phyloP scores from a whole-genome alignment of 1,139 yeast species.

The Sugiyamaella pinicola region DNA sequence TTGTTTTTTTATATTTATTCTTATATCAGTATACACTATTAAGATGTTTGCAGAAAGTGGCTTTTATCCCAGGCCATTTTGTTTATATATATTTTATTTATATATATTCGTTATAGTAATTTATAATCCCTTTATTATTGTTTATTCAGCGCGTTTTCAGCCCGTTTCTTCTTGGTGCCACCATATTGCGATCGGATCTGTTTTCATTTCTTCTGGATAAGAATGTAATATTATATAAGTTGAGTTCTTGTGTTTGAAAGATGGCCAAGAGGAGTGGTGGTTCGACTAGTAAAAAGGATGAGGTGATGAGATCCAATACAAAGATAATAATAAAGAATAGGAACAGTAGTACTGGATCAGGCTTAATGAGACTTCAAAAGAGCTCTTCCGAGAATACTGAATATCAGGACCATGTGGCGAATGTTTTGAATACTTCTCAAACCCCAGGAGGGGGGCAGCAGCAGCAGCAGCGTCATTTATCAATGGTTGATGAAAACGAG shows the following conservation, averaged over 20 bases:
- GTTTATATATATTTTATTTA: too few relatives aligned
- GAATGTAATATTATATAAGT: background rate
- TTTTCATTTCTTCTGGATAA: too few relatives aligned
- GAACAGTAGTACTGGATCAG: background rate
- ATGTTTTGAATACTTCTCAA: background rate
- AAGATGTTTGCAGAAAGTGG: too few relatives aligned
- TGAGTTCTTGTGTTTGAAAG: too few relatives aligned
- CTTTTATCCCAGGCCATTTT: too few relatives aligned
- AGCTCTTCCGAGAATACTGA: background rate
- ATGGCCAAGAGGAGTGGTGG: conserved; percentile 12
- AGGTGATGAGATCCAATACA: conserved; percentile 1
- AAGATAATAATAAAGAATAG: background rate
- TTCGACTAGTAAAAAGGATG: background rate
- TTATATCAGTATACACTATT: too few relatives aligned
- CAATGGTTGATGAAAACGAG: too few relatives aligned
- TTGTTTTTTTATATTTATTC: too few relatives aligned
- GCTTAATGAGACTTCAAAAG: background rate
- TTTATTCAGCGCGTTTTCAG: too few relatives aligned
- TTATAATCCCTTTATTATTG: too few relatives aligned
- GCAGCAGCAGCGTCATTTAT: background rate
- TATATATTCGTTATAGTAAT: too few relatives aligned
- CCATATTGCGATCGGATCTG: too few relatives aligned
- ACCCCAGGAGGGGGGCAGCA: background rate
- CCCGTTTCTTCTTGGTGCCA: background rate
- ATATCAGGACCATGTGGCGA: conserved; percentile 7